A percentile compares a stretch with the other conserved stretches of the same genome.
These are phyloP conservation scores for Metarhizium rileyi DNA, from an alignment of 2,329 filamentous ascomycete genomes.

Conservation along the genomic window DNA sequence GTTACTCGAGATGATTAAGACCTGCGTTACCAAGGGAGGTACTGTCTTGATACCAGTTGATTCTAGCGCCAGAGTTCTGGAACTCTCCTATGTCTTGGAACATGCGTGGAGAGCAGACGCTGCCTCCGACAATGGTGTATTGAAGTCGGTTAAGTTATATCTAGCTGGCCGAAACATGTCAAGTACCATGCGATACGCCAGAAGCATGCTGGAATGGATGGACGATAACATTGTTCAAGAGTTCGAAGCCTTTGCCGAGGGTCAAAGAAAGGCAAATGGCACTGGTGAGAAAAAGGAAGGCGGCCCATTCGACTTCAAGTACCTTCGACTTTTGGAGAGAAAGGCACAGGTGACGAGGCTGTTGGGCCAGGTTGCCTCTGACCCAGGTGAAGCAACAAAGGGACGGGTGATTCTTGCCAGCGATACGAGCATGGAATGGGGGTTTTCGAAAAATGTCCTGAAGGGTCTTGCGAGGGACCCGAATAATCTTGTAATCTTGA, in stretches of 20 bases:
- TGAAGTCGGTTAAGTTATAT: constrained; percentile 56
- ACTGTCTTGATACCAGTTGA: constrained; percentile 91
- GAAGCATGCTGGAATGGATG: constrained; percentile 99
- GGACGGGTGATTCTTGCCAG: constrained; percentile 82
- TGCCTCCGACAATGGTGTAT: constrained; percentile 37
- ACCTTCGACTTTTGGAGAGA: constrained; percentile 73
- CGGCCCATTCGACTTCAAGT: constrained; percentile 83
- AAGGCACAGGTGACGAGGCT: constrained; percentile 70
- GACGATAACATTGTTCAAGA: constrained; percentile 89
- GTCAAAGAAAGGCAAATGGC: constrained; percentile 34
- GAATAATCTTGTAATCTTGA: constrained; percentile 78
- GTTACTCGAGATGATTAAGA: constrained; percentile 70
- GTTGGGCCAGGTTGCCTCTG: constrained; percentile 31
- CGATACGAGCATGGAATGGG: constrained; percentile 87
- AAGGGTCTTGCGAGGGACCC: constrained; percentile 64
- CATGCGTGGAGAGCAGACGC: constrained; percentile 74
- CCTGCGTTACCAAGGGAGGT: constrained; percentile 71
- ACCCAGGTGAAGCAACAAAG: constrained; percentile 30
- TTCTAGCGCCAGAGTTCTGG: constrained; percentile 87
- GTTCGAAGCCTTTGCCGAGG: constrained; percentile 63
- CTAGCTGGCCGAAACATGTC: constrained; percentile 79
- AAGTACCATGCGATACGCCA: constrained; percentile 80
- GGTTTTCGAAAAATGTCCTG: constrained; percentile 77
- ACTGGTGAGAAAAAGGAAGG: constrained; percentile 42
- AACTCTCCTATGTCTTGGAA: constrained; percentile 85